These are phyloP conservation scores for Gossypium trilobum DNA, from an alignment of 441 rosid genomes.

Conservation along the genomic window DNA sequence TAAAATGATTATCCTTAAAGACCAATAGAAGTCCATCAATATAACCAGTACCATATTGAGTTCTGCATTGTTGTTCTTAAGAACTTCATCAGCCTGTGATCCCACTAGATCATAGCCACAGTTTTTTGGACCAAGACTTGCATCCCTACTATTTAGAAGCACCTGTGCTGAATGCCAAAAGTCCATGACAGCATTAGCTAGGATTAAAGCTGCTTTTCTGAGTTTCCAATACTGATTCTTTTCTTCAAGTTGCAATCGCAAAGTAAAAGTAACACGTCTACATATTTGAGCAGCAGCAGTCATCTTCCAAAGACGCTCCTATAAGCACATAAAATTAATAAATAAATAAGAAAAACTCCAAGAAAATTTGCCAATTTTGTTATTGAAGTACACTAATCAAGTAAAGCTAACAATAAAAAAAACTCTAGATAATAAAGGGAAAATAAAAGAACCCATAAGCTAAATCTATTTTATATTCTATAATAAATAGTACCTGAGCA, in stretches of 20 bases:
- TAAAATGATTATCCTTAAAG: constrained; percentile 8
- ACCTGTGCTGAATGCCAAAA: constrained; percentile 77
- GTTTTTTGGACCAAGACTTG: constrained; percentile 26
- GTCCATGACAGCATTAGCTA: constrained; percentile 76
- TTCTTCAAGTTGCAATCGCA: constrained; percentile 49
- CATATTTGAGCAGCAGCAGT: constrained; percentile 90
- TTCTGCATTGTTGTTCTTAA: constrained; percentile 34
- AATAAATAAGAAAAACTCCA: background rate
- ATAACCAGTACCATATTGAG: constrained; percentile 38
- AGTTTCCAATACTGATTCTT: constrained; percentile 40
- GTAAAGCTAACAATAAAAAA: constrained; percentile 9
- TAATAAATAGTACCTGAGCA: constrained; percentile 61
- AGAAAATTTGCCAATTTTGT: background rate
- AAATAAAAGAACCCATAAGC: constrained; percentile 1
- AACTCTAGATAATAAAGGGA: constrained; percentile 4
- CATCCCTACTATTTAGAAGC: constrained; percentile 25
- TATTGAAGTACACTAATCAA: background rate
- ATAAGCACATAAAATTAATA: constrained; percentile 11
- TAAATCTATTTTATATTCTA: background rate
- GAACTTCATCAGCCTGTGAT: constrained; percentile 33
- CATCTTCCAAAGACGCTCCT: constrained; percentile 99
- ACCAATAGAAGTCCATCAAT: constrained; percentile 13
- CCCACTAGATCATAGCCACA: constrained; percentile 28
- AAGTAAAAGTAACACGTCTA: constrained; percentile 54
- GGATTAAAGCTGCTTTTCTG: constrained; percentile 49